Evolutionary conservation across 2,329 filamentous ascomycete genomes (phyloP), one percentile per base, ranked within the genome.

Genomic region (Ceratocystiopsis brevicomis): DNA sequence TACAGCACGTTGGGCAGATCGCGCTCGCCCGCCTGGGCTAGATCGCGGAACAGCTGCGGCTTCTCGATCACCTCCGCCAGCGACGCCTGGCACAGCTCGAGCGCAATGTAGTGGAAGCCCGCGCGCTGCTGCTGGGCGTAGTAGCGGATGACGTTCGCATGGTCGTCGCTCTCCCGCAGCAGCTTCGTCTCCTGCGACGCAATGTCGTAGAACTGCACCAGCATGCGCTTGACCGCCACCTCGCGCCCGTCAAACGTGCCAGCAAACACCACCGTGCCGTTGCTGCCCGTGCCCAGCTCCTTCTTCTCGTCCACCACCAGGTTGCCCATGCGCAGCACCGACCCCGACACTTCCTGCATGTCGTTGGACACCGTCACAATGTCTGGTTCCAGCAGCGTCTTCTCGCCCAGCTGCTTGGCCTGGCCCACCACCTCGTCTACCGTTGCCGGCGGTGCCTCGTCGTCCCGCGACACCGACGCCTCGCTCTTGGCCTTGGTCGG

Each of bases 81-180:
- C 35, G 88, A 96, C 3, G 88, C 88, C 36, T 88, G 85, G 54
- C 90, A 98, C 6, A 93, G 73, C 60, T 98, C 90, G 18, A 98
- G 65, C 0, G 88, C 90, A 53, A 98, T 98, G 59, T 98, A 98
- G 35, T 96, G 69, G 59, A 98, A 98, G 16, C 83, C 82, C 34
- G 82, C 75, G 12, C 85, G 84, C 53, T 82, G 78, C 53, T 94
- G 83, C 53, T 94, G 87, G 40, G 87, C 86, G 55, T 85, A 95
- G 57, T 98, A 98, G 36, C 88, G 84, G 50, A 98, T 93, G 37
- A 98, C 88, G 57, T 98, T 96, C 13, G 81, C 79, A 54, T 98
- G 90, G 53, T 95, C 83, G 52, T 98, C 90, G 54, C 87, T 95
- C 58, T 95, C 86, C 47, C 92, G 73, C 12, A 98, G 63, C 42